phyloP scores from a whole-genome alignment of 1,139 yeast species.

The Fermentozyma sake region DNA sequence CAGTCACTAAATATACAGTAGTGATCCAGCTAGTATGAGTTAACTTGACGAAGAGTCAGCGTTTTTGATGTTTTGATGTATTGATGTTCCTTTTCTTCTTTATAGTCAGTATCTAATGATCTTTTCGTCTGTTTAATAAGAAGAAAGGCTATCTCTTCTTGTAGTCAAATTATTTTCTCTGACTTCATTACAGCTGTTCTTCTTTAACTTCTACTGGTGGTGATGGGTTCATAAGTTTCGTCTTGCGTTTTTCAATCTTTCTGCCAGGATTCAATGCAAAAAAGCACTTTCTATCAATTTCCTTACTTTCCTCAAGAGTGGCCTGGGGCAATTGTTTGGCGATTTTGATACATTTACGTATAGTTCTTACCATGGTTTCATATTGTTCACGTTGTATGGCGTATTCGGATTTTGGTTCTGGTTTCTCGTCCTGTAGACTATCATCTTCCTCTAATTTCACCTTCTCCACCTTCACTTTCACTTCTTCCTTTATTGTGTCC shows the following conservation, averaged over 20 bases:
- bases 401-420: slow-evolving; percentile 2
- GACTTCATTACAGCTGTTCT: too few species aligned
- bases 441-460: slow-evolving; percentile 16
- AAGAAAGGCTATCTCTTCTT: too few species aligned
- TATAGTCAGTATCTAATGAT: too few species aligned
- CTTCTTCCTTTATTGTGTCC: slow-evolving; percentile 9
- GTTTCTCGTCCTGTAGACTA: slow-evolving; percentile 8
- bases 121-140: too few species aligned
- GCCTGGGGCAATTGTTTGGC: slow-evolving; percentile 43
- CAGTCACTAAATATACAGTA: too few species aligned
- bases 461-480: slow-evolving; percentile 6
- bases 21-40: too few species aligned
- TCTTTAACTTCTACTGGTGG: too few species aligned
- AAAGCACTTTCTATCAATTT: slow-evolving; percentile 59
- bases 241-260: slow-evolving; percentile 39
- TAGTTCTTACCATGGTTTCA: slow-evolving; percentile 39
- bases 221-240: too few species aligned
- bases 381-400: slow-evolving; percentile 23
- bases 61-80: too few species aligned
- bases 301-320: slow-evolving; percentile 56
- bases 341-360: slow-evolving; percentile 46
- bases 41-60: too few species aligned
- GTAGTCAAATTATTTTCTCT: too few species aligned
- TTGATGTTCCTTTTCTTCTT: too few species aligned
- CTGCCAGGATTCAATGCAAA: slow-evolving; percentile 57